These are phyloP conservation scores for Colletotrichum noveboracense DNA, from an alignment of 2,329 filamentous ascomycete species.

Conservation along the genomic window DNA sequence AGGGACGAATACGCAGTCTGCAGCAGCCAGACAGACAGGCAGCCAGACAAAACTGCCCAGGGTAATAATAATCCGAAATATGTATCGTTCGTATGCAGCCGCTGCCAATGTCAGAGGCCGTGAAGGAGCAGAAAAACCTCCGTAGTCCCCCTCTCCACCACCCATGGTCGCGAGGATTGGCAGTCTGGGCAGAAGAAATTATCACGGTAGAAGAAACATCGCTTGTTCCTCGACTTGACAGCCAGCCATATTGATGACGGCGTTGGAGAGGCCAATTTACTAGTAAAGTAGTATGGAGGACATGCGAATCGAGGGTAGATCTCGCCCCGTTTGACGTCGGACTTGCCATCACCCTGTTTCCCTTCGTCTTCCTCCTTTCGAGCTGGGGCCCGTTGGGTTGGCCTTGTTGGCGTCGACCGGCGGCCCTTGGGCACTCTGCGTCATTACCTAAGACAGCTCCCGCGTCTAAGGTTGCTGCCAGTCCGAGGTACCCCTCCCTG, in stretches of 20 bases:
- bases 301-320: neutral
- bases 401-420: neutral
- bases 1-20: neutral
- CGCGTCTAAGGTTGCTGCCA: neutral
- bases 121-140: neutral
- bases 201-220: neutral
- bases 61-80: neutral
- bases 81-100: neutral
- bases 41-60: neutral
- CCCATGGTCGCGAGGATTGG: neutral
- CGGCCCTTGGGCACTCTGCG: neutral
- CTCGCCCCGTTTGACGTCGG: slow-evolving; percentile 2
- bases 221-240: neutral
- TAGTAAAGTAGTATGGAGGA: neutral
- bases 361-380: neutral
- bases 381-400: neutral
- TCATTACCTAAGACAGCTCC: neutral
- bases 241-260: neutral
- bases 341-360: neutral
- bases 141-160: neutral
- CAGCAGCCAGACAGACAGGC: neutral
- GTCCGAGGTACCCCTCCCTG: neutral
- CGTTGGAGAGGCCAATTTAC: neutral
- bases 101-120: neutral
- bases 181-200: neutral